Evolutionary conservation across 495 filamentous ascomycete genomes (phyloP), one percentile per base, ranked within the genome.

Genomic region (Acidiella bohemica): DNA sequence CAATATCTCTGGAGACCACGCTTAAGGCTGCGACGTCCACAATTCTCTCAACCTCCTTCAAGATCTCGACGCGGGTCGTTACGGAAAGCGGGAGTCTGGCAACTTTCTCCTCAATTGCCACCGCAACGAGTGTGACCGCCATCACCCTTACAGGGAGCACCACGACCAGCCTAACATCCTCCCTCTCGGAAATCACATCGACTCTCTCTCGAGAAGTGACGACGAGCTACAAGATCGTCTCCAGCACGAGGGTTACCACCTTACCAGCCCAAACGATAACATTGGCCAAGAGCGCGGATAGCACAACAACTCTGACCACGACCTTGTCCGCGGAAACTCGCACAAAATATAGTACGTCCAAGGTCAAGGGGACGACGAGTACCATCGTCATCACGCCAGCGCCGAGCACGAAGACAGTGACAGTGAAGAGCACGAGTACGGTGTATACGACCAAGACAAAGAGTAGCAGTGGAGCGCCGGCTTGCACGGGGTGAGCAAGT

Each of bases 391-490:
- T 29, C 5, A 30, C 37, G 5, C 6, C 13, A 8, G 16, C 37
- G 2, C 13, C 16, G 6, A 11, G 14, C 4, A 40, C 37, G 17
- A 40, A 29, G 22, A 40, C 37, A 4, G 31, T 16, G 6, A 31
- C 26, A 3, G 6, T 40, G 4, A 40, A 40, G 25, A 6, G 16
- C 13, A 40, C 37, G 10, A 30, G 25, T n/a, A 40, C 37, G 8
- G 27, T 40, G 12, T 40, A 6, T 18, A 13, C 11, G 37, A 30
- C 23, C n/a, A 4, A 4, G 5, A 40, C 37, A 4, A 40, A 40
- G 37, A 40, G 8, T 9, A 11, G 7, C 5, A 40, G 18, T 4
- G 27, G 27, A n/a, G 37, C 37, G 18, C 24, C 37, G 16, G 24
- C 37, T 3, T 40, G 37, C 22, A 40, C 37, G 5, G 37, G 25